These are phyloP conservation scores for Diaporthe australafricana DNA, from an alignment of 2,329 filamentous ascomycete species.

Conservation along the genomic window DNA sequence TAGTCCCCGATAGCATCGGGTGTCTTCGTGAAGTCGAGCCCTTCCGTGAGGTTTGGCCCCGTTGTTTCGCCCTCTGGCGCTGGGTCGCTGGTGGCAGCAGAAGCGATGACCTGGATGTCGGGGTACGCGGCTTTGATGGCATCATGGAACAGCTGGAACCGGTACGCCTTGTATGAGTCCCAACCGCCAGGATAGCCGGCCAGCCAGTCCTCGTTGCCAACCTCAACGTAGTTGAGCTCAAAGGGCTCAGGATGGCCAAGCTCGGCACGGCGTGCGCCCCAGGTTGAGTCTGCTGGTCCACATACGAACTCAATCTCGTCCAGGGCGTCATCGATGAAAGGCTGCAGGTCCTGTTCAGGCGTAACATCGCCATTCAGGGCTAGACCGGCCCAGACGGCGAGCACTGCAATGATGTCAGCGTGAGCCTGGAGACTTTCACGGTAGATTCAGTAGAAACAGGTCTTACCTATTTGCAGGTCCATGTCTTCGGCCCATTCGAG, in stretches of 20 bases:
- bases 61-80: slow-evolving; percentile 10
- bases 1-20: slow-evolving; percentile 19
- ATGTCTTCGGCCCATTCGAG: slow-evolving; percentile 71
- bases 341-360: slow-evolving; percentile 62
- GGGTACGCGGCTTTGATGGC: slow-evolving; percentile 55
- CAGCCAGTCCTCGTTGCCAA: slow-evolving; percentile 77
- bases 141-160: slow-evolving; percentile 69
- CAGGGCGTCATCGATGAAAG: slow-evolving; percentile 69
- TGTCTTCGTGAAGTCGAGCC: slow-evolving; percentile 10
- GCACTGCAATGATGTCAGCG: slow-evolving; percentile 48
- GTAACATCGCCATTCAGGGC: slow-evolving; percentile 65
- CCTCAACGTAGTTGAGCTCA: slow-evolving; percentile 69
- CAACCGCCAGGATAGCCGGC: slow-evolving; percentile 59
- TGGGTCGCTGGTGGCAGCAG: slow-evolving; percentile 2
- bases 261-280: slow-evolving; percentile 67
- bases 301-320: slow-evolving; percentile 73
- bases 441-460: neutral
- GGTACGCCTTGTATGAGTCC: slow-evolving; percentile 63
- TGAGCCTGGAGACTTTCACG: neutral
- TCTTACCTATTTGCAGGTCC: slow-evolving; percentile 60
- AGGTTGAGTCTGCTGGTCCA: slow-evolving; percentile 63
- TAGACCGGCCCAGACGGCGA: slow-evolving; percentile 69
- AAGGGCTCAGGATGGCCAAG: slow-evolving; percentile 73
- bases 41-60: neutral
- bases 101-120: slow-evolving; percentile 27